A percentile compares a stretch with the other conserved stretches of the same genome.
Conservation (phyloP, 75 land plant genomes). For the Picea sitchensis region DNA sequence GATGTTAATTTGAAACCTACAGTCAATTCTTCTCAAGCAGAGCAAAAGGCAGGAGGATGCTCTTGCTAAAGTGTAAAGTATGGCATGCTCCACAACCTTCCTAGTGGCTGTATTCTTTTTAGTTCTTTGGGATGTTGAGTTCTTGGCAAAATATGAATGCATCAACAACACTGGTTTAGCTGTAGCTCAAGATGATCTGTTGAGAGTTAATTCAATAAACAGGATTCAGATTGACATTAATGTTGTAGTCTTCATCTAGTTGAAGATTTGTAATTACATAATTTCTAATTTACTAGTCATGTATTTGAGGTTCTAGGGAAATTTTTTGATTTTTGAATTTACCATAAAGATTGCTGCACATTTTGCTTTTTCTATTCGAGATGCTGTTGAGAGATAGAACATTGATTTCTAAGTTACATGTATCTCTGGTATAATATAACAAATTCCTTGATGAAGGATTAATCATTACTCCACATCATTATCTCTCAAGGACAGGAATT, state of each 20-base stretch:
- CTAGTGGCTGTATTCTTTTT: not conserved
- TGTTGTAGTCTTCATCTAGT: not conserved
- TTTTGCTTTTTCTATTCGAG: too few species aligned
- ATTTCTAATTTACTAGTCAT: not conserved
- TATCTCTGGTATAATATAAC: too few species aligned
- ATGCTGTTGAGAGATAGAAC: too few species aligned
- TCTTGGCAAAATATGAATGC: not conserved
- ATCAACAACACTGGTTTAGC: not conserved
- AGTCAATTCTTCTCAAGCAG: slow-evolving; percentile 39
- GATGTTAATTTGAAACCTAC: slow-evolving; percentile 58
- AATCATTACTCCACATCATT: too few species aligned
- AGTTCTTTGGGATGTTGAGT: not conserved
- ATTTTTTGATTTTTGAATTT: not conserved
- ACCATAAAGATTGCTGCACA: too few species aligned
- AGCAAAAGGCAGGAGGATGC: slow-evolving; percentile 54
- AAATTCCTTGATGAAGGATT: too few species aligned
- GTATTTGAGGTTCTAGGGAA: not conserved
- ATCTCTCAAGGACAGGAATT: too few species aligned
- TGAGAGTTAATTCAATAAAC: not conserved
- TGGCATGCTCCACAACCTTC: not conserved
- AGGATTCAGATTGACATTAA: not conserved
- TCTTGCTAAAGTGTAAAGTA: slow-evolving; percentile 30
- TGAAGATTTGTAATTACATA: not conserved
- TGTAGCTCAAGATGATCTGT: not conserved
- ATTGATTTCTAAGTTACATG: too few species aligned